Evolutionary conservation across 257 asterid species (phyloP), one percentile per base, ranked within the genome.

Genomic region (Striga asiatica): DNA sequence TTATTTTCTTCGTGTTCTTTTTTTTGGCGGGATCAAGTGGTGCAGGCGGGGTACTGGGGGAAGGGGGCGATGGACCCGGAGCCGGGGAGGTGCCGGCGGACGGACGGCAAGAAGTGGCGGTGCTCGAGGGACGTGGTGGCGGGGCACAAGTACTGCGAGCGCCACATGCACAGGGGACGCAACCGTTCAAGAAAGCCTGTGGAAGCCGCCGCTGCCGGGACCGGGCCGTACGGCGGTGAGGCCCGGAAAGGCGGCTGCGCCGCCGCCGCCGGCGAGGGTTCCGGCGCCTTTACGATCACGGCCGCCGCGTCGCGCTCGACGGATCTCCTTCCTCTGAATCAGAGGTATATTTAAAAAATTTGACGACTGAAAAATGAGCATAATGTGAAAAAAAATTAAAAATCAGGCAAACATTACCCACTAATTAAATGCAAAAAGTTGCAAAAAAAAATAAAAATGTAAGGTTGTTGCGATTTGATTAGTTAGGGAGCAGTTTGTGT

Each of bases 131-230:
- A 86, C 50, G 93, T 87, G 54, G 95, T 87, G 74, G 72, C 78
- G 42, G 95, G 85, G 18, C 89, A 80, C 55, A 91, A 91, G 61
- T 91, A 91, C 74, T 87, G 98, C 34, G 98, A 86, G 66, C 96
- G 94, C 67, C 98, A 91, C 67, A 65, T 91, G 73, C 95, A 91
- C 68, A 85, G 98, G 2, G 98, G 98, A 49, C 71, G 81, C 20
- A 87, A 82, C 74, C 98, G 98, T 91, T 91, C 98, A 91, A 91
- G 98, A 91, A 91, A 89, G 98, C 92, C 89, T 78, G 98, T 83
- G 98, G 98, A 89, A 86, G 66, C 8, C 68, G 78, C 95, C 87
- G 79, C 88, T 46, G 54, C 83, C 53, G 29, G 66, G 65, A 2
- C 73, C 66, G 13, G 62, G 17, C 41, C 71, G 0, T 70, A 50